Evolutionary conservation across 2,329 filamentous ascomycete species (phyloP).

Genomic region (Monosporascus sp.): DNA sequence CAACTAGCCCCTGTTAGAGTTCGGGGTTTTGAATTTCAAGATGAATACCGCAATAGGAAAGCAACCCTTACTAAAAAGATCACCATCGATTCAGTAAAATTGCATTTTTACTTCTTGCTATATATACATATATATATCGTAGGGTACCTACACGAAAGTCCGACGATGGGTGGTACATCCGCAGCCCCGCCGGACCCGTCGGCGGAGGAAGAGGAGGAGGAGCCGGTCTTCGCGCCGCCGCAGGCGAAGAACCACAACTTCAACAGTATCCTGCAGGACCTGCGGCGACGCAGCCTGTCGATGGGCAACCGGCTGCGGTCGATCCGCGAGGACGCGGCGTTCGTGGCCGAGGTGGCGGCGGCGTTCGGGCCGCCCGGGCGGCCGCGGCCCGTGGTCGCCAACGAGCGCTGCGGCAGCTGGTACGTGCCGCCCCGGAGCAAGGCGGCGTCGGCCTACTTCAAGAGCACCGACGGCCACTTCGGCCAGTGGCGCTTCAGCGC

Average conservation of each 20-base stretch:
- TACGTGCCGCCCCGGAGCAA: conserved; percentile 69
- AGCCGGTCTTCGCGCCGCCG: not conserved
- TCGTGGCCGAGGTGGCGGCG: conserved; percentile 59
- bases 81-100: too few relatives aligned
- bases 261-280: not conserved
- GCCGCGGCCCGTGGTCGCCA: conserved; percentile 66
- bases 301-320: conserved; percentile 78
- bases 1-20: not conserved
- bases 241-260: not conserved
- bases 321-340: conserved; percentile 69
- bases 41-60: too few relatives aligned
- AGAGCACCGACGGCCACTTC: conserved; percentile 92
- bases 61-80: too few relatives aligned
- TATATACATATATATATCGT: too few relatives aligned
- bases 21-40: too few relatives aligned
- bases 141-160: too few relatives aligned
- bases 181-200: too few relatives aligned
- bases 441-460: conserved; percentile 81
- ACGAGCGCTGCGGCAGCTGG: conserved; percentile 95
- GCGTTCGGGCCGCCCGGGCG: conserved; percentile 49
- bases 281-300: conserved; percentile 44
- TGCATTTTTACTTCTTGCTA: too few relatives aligned
- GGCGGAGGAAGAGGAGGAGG: not conserved
- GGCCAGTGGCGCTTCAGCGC: conserved; percentile 88
- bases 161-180: too few relatives aligned